Evolutionary conservation across 768 basidiomycete species (phyloP).

Genomic region (Lyophyllum decastes): DNA sequence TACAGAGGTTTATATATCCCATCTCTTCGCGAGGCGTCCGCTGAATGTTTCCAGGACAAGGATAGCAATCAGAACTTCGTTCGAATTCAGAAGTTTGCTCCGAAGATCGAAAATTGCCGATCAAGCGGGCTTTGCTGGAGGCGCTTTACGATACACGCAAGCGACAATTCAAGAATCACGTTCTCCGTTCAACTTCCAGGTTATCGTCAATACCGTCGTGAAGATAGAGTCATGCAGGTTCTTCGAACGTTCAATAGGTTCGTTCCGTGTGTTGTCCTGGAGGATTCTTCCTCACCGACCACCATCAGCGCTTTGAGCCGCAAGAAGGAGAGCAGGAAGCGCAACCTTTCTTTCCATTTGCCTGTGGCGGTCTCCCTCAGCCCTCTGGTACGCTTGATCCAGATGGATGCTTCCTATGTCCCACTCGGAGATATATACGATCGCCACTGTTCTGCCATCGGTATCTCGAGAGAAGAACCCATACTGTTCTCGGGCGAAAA

Average conservation of each 20-base stretch:
- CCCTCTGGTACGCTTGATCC: conserved; percentile 80
- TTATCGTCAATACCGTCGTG: conserved; percentile 82
- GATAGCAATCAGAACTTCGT: conserved; percentile 91
- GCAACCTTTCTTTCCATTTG: conserved; percentile 89
- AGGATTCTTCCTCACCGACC: conserved; percentile 1
- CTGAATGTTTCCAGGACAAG: conserved; percentile 66
- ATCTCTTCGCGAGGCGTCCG: neutral
- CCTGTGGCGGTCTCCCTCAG: conserved; percentile 86
- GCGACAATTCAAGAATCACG: conserved; percentile 84
- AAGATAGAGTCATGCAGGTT: conserved; percentile 89
- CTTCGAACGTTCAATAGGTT: conserved; percentile 95
- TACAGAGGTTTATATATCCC: conserved; percentile 67
- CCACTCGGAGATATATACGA: conserved; percentile 94
- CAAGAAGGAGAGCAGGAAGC: conserved; percentile 91
- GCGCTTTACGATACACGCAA: conserved; percentile 87
- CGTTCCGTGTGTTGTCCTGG: conserved; percentile 17
- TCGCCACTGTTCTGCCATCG: conserved; percentile 73
- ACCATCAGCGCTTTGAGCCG: conserved; percentile 69
- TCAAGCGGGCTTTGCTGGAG: conserved; percentile 87
- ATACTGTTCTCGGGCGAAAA: conserved; percentile 86
- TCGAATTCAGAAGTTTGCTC: conserved; percentile 86
- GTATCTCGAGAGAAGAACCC: conserved; percentile 85
- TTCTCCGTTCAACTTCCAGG: conserved; percentile 92
- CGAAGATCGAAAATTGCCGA: conserved; percentile 89
- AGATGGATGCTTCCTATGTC: conserved; percentile 90